Conservation (phyloP, 108 stramenopile genomes). For the Cyclostephanos invisitatus region DNA sequence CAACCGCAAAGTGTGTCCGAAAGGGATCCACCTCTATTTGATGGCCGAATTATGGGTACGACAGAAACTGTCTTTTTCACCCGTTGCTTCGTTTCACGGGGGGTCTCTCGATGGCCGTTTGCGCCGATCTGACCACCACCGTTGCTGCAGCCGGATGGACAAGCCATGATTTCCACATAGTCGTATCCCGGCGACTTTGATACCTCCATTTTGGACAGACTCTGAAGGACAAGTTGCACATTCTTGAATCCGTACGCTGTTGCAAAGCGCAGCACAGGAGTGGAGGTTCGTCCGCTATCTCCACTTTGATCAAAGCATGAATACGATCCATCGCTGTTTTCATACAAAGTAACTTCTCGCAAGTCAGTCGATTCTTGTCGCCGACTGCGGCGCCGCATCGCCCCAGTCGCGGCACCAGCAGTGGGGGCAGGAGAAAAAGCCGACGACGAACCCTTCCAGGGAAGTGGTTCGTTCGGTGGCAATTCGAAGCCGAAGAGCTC, state of each 20-base stretch:
- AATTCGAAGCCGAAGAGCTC: constrained; percentile 60
- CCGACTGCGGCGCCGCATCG: constrained; percentile 33
- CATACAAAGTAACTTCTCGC: constrained; percentile 63
- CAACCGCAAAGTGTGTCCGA: constrained; percentile 11
- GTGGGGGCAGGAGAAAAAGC: constrained; percentile 2
- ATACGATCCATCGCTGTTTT: constrained; percentile 54
- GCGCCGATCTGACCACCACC: constrained; percentile 91
- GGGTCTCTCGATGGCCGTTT: constrained; percentile 66
- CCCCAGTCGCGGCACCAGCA: constrained; percentile 23
- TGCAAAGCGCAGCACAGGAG: constrained; percentile 83
- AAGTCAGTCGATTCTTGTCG: constrained; percentile 61
- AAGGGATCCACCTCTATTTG: constrained; percentile 3
- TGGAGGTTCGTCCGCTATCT: constrained; percentile 1
- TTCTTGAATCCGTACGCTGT: constrained; percentile 97
- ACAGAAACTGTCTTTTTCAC: constrained; percentile 44
- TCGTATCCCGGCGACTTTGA: constrained; percentile 46
- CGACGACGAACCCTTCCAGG: constrained; percentile 52
- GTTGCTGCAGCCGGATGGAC: constrained; percentile 96
- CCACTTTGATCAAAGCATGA: constrained; percentile 22
- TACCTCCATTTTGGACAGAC: constrained; percentile 28
- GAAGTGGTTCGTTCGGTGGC: constrained; percentile 35
- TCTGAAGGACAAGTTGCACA: constrained; percentile 85
- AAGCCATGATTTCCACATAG: constrained; percentile 98
- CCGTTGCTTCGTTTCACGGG: constrained; percentile 73
- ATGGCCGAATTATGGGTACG: constrained; percentile 31